These are phyloP conservation scores for Penicillium italicum DNA, from an alignment of 2,329 filamentous ascomycete genomes.

Conservation along the genomic window DNA sequence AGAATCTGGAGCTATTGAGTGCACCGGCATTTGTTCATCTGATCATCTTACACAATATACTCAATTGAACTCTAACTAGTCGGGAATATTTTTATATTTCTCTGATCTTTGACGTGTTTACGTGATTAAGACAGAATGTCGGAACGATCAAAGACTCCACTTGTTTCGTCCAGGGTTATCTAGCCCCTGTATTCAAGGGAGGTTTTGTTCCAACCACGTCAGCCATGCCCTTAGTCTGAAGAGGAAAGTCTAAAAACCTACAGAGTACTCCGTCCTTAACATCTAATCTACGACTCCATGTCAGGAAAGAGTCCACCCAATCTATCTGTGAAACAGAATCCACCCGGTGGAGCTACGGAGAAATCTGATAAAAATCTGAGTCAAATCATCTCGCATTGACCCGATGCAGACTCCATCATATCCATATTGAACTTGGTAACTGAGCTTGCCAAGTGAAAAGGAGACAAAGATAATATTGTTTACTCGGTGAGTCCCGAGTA, in stretches of 20 bases:
- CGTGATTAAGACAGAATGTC: not conserved
- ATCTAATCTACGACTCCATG: not conserved
- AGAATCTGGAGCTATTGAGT: not conserved
- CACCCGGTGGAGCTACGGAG: conserved; percentile 22
- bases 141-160: not conserved
- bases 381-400: conserved; percentile 17
- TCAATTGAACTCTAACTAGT: too few species aligned
- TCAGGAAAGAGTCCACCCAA: conserved; percentile 3
- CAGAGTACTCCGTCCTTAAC: not conserved
- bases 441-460: conserved; percentile 17
- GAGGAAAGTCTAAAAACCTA: not conserved
- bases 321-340: conserved; percentile 12
- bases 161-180: not conserved
- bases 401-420: conserved; percentile 13
- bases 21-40: not conserved
- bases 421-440: conserved; percentile 21
- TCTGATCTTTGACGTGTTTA: not conserved
- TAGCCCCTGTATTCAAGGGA: not conserved
- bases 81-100: too few species aligned
- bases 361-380: conserved; percentile 25
- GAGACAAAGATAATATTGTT: conserved; percentile 8
- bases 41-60: too few species aligned
- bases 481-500: not conserved
- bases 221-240: not conserved
- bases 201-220: conserved; percentile 3